Evolutionary conservation across 1,284 basidiomycete genomes (phyloP), one percentile per base, ranked within the genome.

Genomic region (Trametes pubescens): DNA sequence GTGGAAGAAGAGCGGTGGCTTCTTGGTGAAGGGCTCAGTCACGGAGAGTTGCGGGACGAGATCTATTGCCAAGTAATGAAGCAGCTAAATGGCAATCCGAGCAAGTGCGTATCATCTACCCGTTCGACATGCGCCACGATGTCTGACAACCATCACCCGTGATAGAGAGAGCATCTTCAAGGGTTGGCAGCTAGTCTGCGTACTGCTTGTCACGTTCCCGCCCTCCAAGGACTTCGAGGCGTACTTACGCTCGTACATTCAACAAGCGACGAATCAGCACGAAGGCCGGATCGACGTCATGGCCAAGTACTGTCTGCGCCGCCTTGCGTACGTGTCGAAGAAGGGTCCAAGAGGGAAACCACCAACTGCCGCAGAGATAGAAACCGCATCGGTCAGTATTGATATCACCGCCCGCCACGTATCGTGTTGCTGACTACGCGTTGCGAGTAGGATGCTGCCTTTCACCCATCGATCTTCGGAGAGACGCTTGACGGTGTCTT

Each of bases 11-110:
- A 95, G 69, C 82, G 93, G 26, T 96, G 93, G 92, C 77, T 97
- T 66, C 81, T 96, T 13, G 84, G 86, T 56, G 86, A 93, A 68
- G 94, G 93, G 2, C 81, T 97, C 38, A 78, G 82, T 1, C 86
- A 92, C 61, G 88, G 90, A 8, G 94, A 96, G 77, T 81, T 97
- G 71, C 80, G 95, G 65, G 95, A 98, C 75, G 95, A 97, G 79
- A 90, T 96, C 53, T 98, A 94, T 71, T 95, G 93, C 71, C 95
- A 97, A 71, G 71, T 94, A 35, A 90, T 96, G 85, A 97, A 97
- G 75, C 95, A 97, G 78, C 78, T 97, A 21, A 93, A 85, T 2
- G 85, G 84, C 51, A 97, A 97, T 74, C 89, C 93, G 4, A 90
- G 84, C 74, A 81, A 88, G 86, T 94, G 72, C 72, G 90, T 85